Percentiles rank a stretch among this genome's conserved stretches.
Conservation (phyloP, 2,329 filamentous ascomycete genomes). For the Tolypocladium endophyticum region DNA sequence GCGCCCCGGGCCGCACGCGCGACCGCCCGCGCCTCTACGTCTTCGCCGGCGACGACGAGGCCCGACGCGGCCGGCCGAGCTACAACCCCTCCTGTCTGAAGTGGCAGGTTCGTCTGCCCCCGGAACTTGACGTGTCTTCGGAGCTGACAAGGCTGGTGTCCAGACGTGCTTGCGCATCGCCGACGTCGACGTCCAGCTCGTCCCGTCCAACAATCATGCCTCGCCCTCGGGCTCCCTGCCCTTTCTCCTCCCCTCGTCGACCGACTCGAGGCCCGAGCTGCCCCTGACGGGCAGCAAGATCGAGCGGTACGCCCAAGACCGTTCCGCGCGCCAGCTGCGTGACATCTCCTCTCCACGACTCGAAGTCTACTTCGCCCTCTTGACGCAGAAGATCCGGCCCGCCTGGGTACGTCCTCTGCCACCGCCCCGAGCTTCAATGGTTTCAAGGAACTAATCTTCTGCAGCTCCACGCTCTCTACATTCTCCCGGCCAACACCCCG, state of each 20-base stretch:
- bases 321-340: conserved; percentile 23
- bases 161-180: conserved; percentile 77
- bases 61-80: conserved; percentile 52
- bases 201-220: conserved; percentile 81
- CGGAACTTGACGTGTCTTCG: neutral
- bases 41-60: conserved; percentile 60
- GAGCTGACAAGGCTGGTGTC: neutral
- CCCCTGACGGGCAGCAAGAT: conserved; percentile 47
- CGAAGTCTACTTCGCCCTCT: conserved; percentile 67
- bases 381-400: conserved; percentile 68
- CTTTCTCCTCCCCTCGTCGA: conserved; percentile 58
- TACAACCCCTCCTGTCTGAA: conserved; percentile 91
- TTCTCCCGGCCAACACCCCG: conserved; percentile 55
- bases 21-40: conserved; percentile 56
- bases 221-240: conserved; percentile 83
- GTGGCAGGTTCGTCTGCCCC: conserved; percentile 62
- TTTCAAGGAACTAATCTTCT: neutral
- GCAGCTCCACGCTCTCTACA: conserved; percentile 74
- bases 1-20: conserved; percentile 32
- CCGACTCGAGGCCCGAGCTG: conserved; percentile 34
- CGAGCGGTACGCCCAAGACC: conserved; percentile 53
- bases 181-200: conserved; percentile 53
- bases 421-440: neutral
- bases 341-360: conserved; percentile 45
- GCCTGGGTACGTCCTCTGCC: conserved; percentile 57